Percentiles rank a stretch among this genome's conserved stretches.
These are phyloP conservation scores for Zoysia japonica DNA, from an alignment of 176 grass and related monocot species.

Conservation along the genomic window DNA sequence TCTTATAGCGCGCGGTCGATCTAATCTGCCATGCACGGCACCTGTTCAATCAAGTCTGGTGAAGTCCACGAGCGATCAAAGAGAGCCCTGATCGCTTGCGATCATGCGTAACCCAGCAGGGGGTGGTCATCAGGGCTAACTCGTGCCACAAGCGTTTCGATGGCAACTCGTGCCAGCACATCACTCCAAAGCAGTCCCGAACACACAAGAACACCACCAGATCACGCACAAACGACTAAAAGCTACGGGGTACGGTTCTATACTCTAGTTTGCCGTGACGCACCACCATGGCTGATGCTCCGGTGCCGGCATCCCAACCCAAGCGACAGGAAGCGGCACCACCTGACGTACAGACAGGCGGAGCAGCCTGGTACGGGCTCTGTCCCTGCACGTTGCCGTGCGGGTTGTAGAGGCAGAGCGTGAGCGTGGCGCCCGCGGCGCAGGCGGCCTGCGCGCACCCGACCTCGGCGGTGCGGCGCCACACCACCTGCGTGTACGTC, in stretches of 20 bases:
- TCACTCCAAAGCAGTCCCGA: constrained; percentile 9
- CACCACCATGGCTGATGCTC: neutral
- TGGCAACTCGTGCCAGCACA: neutral
- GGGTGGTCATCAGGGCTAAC: too few species aligned
- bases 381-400: constrained; percentile 74
- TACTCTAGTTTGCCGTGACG: neutral
- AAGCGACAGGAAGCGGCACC: neutral
- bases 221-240: neutral
- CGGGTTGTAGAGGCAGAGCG: constrained; percentile 73
- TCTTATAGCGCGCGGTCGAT: too few species aligned
- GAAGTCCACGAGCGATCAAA: neutral
- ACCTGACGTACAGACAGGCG: neutral
- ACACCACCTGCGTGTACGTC: constrained; percentile 95
- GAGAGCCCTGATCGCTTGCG: neutral
- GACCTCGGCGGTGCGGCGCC: constrained; percentile 52
- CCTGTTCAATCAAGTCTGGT: too few species aligned
- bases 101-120: neutral
- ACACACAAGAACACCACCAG: constrained; percentile 35
- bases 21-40: too few species aligned
- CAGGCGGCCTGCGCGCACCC: constrained; percentile 78
- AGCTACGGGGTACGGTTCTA: neutral
- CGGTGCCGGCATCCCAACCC: neutral
- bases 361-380: constrained; percentile 61
- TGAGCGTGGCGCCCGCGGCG: constrained; percentile 57
- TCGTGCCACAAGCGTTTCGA: neutral